Evolutionary conservation across 1,139 yeast species (phyloP), one percentile per base, ranked within the genome.

Genomic region (Hyphopichia buzzinii): DNA sequence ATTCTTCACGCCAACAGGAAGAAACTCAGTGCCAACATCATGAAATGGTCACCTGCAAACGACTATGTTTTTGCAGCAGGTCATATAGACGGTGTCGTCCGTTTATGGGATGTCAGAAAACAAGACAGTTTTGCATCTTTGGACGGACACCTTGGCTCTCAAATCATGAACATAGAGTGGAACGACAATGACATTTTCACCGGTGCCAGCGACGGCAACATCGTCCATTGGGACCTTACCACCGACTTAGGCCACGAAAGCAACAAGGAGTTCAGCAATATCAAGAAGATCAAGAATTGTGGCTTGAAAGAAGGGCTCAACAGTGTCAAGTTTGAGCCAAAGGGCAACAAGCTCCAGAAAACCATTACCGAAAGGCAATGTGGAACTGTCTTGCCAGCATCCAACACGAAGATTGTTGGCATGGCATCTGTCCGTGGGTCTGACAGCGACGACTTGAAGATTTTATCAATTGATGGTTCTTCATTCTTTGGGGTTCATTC

Each of bases 41-140:
- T 82, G 33, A 73, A 70, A 51, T 86, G 95, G 94, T 74, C 81
- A 34, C 74, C 82, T 1, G 52, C 59, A 6, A 74, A 84, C 52
- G 75, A 77, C 14, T 73, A 81, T 48, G 64, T 79, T 13, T 67
- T 86, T 30, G 88, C 90, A 1, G 77, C 89, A 2, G 78, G 83
- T 5, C 85, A 80, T 48, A 66, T 69, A 33, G 81, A 79, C 47
- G 77, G 78, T 3, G 61, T 75, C 1, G 73, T 83, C 31, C 66
- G 82, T 47, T 63, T 86, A 30, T 86, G 95, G 94, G 95, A 86
- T 59, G 75, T 84, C 31, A 69, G 95, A 42, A 74, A 71, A 48
- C 68, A 77, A 34, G 74, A 70, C 13, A 79, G 81, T 7, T 64
- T 78, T 39, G 74, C 79, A 7, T 62, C 65, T 26, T 62, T 84